Percentiles rank a stretch among this genome's conserved stretches.
Conservation (phyloP, 2,329 filamentous ascomycete genomes). For the Sporothrix curviconia region DNA sequence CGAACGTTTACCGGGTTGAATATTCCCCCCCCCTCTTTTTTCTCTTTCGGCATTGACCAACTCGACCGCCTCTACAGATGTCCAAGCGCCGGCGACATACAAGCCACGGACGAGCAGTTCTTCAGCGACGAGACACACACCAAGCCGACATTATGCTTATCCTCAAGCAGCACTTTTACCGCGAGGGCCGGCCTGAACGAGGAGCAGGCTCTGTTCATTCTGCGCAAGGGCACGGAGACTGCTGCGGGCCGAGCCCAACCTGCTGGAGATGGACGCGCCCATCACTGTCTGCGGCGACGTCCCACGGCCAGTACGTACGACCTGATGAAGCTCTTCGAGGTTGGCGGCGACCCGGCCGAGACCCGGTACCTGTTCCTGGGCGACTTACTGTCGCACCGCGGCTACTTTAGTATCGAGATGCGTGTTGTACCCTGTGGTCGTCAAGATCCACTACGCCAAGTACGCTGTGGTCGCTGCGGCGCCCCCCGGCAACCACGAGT, state of each 20-base stretch:
- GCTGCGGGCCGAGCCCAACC: constrained; percentile 82
- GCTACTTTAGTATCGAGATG: constrained; percentile 99
- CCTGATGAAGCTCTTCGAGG: constrained; percentile 98
- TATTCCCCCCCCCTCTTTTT: too few species aligned
- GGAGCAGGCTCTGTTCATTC: constrained; percentile 94
- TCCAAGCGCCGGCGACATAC: constrained; percentile 92
- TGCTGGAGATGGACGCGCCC: constrained; percentile 98
- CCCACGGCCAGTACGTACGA: constrained; percentile 98
- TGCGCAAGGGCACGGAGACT: constrained; percentile 82
- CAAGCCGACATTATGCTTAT: constrained; percentile 90
- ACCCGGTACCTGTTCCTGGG: constrained; percentile 95
- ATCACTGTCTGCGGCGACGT: constrained; percentile 98
- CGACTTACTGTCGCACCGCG: constrained; percentile 95
- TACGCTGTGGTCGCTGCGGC: constrained; percentile 94
- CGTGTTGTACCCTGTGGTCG: constrained; percentile 93
- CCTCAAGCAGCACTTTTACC: constrained; percentile 98
- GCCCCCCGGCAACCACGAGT: constrained; percentile 98
- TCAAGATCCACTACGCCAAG: constrained; percentile 99
- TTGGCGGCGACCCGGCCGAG: constrained; percentile 92
- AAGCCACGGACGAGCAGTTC: constrained; percentile 94
- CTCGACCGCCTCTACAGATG: constrained; percentile 54
- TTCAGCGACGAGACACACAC: constrained; percentile 76
- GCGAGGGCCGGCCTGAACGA: constrained; percentile 94
- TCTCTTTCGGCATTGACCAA: neutral
- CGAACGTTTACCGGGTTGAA: too few species aligned